Evolutionary conservation across 1,284 basidiomycete genomes (phyloP), one percentile per base, ranked within the genome.

Genomic region (Amylostereum chailletii): DNA sequence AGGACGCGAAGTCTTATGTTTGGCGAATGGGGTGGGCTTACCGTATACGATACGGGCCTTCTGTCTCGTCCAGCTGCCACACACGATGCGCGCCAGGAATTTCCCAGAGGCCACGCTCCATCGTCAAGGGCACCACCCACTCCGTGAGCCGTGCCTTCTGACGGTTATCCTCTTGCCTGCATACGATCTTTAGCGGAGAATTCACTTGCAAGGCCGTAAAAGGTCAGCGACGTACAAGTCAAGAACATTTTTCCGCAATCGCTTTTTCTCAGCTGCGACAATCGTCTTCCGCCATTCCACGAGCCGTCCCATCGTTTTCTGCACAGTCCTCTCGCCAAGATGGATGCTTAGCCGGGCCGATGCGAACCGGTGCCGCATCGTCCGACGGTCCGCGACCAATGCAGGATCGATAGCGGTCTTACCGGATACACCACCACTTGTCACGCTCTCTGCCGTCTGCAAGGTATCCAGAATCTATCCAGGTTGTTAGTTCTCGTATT

Each of bases 41-140:
- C 89, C 90, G 74, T 53, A 88, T 84, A 46, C 91, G 78, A 58
- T 88, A 77, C 2, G 91, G 91, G 0, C 91, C 91, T 60, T 94
- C 91, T 4, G 90, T 93, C 56, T 93, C 90, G 55, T 94, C 91
- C 34, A 93, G 65, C 45, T 83, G 71, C 89, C 90, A 94, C 7
- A 74, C 62, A 4, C 72, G 73, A 7, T 64, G 63, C 29, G 67
- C 63, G 34, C 62, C 67, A n/a, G 74, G 63, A 45, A 77, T 72
- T 3, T 82, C 79, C 91, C 91, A 94, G 9, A 94, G 61, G 0
- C 90, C 90, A 26, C 88, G 77, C 60, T 94, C 91, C 0, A 77
- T 80, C 1, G 75, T 75, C 30, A 84, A 65, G 11, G 76, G 59
- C 34, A 75, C 61, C 0, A 75, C 67, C 76, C 82, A 83, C 48